These are phyloP conservation scores for Rhynchosporium agropyri DNA, from an alignment of 2,329 filamentous ascomycete species.

Conservation along the genomic window DNA sequence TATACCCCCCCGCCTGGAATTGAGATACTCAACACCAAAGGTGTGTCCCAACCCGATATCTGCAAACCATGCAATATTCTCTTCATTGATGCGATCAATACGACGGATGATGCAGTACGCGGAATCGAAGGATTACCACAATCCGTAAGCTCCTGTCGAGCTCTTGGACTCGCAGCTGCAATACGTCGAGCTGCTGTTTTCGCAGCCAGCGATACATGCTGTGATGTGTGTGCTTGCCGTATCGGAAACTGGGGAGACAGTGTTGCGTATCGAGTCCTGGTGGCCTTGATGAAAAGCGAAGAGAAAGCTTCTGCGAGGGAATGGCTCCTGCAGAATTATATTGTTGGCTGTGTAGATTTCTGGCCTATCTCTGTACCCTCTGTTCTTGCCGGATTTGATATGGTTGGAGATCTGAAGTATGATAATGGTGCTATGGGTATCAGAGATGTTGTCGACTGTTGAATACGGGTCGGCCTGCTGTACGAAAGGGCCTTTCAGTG, in stretches of 20 bases:
- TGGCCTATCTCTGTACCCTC: constrained; percentile 13
- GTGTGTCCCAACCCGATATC: constrained; percentile 1
- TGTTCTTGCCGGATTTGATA: constrained; percentile 13
- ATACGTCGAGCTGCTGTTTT: background rate
- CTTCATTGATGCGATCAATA: background rate
- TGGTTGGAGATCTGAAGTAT: constrained; percentile 10
- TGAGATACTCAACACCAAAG: constrained; percentile 4
- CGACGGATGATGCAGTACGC: constrained; percentile 3
- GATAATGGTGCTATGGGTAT: constrained; percentile 6
- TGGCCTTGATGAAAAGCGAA: constrained; percentile 14
- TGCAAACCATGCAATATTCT: background rate
- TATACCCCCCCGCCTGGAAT: background rate
- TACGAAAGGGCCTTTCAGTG: too few relatives aligned
- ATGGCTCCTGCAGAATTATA: constrained; percentile 15
- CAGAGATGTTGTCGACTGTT: constrained; percentile 14
- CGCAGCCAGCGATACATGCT: background rate
- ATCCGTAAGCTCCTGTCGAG: background rate
- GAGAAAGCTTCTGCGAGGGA: constrained; percentile 1
- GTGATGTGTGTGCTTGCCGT: constrained; percentile 12
- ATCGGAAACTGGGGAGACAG: constrained; percentile 17
- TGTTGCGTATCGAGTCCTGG: constrained; percentile 11
- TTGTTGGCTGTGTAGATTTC: constrained; percentile 14
- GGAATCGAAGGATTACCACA: background rate
- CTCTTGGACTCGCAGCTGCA: constrained; percentile 7
- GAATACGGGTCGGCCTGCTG: background rate